phyloP scores from a whole-genome alignment of 1,284 basidiomycete genomes.

The Porodaedalea pini region DNA sequence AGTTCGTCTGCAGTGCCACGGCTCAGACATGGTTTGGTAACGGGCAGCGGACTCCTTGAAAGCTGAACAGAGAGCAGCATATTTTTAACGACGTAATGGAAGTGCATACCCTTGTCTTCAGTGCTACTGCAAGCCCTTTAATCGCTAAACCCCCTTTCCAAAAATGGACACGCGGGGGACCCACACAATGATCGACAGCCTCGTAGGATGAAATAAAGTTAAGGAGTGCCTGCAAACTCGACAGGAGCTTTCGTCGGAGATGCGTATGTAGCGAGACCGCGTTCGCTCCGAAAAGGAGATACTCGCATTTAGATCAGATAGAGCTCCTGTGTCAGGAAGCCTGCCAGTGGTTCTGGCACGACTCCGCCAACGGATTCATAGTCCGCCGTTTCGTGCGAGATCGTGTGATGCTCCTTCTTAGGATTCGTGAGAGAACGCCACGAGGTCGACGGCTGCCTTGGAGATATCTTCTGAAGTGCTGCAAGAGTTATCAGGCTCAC shows the following conservation, averaged over 20 bases:
- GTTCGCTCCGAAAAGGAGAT: too few relatives aligned
- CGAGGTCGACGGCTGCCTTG: background rate
- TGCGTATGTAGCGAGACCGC: too few relatives aligned
- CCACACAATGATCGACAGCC: background rate
- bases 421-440: background rate
- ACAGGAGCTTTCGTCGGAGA: too few relatives aligned
- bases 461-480: background rate
- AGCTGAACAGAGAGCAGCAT: too few relatives aligned
- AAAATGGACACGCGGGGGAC: background rate
- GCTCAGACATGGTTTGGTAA: too few relatives aligned
- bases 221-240: background rate
- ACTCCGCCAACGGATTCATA: background rate
- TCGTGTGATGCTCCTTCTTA: background rate
- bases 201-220: background rate
- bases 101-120: too few relatives aligned
- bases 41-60: too few relatives aligned
- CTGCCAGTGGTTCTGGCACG: background rate
- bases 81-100: too few relatives aligned
- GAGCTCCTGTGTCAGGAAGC: too few relatives aligned
- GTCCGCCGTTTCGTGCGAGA: background rate
- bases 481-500: background rate
- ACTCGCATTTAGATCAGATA: too few relatives aligned
- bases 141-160: constrained; percentile 34
- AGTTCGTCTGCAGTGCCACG: too few relatives aligned
- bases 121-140: too few relatives aligned